These are phyloP conservation scores for Pythium phragmitis DNA, from an alignment of 352 stramenopile genomes.

Conservation along the genomic window DNA sequence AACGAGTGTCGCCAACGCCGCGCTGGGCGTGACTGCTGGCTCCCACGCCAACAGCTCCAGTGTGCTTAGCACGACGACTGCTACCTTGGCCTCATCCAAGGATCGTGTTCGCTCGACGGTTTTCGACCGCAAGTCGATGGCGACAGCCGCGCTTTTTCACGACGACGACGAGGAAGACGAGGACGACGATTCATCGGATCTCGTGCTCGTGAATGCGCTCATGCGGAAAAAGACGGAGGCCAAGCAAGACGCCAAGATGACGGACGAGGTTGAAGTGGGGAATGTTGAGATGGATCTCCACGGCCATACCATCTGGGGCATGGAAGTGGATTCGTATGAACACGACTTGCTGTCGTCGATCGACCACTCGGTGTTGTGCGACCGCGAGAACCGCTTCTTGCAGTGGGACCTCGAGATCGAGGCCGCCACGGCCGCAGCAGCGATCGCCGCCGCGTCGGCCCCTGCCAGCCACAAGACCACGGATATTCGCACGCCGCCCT, in stretches of 20 bases:
- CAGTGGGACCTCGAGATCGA: constrained; percentile 73
- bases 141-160: constrained; percentile 24
- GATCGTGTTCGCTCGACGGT: constrained; percentile 19
- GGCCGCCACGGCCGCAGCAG: constrained; percentile 26
- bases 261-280: too few species aligned
- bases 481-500: constrained; percentile 23
- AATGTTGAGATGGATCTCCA: constrained; percentile 16
- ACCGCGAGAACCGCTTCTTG: constrained; percentile 80
- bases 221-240: constrained; percentile 14
- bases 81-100: not conserved
- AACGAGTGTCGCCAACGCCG: not conserved
- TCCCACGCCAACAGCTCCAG: constrained; percentile 31
- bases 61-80: constrained; percentile 20
- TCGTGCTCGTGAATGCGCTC: constrained; percentile 23
- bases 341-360: constrained; percentile 74
- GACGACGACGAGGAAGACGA: constrained; percentile 1
- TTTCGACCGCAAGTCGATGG: constrained; percentile 6
- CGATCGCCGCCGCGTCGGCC: constrained; percentile 28
- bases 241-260: not conserved
- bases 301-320: constrained; percentile 69
- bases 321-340: constrained; percentile 69
- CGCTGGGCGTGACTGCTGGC: constrained; percentile 6
- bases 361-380: constrained; percentile 75
- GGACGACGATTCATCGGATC: constrained; percentile 10
- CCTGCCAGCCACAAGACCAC: constrained; percentile 10